These are phyloP conservation scores for Onygena corvina DNA, from an alignment of 2,329 filamentous ascomycete species.

Conservation along the genomic window DNA sequence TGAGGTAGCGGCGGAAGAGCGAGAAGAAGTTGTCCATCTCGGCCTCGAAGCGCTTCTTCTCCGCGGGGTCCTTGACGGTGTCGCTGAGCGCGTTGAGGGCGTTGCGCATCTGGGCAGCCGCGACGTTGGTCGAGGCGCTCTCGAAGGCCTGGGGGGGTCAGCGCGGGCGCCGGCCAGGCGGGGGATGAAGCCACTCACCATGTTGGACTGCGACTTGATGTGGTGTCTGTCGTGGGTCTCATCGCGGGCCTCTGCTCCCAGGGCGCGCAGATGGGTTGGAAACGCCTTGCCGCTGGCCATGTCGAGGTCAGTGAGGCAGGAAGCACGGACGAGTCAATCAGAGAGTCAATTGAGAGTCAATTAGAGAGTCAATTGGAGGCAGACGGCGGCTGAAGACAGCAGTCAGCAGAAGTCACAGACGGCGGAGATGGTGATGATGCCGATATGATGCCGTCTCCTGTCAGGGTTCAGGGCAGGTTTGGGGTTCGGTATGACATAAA, in stretches of 20 bases:
- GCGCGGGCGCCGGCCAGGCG: conserved; percentile 9
- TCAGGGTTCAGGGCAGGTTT: conserved; percentile 1
- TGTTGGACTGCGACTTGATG: conserved; percentile 45
- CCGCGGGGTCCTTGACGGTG: conserved; percentile 64
- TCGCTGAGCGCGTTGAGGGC: conserved; percentile 84
- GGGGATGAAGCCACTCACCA: conserved; percentile 34
- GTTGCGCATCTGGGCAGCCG: conserved; percentile 98
- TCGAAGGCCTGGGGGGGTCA: conserved; percentile 66
- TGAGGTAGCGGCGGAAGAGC: conserved; percentile 93
- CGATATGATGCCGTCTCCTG: no score
- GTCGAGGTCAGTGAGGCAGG: no score
- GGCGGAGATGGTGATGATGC: not conserved
- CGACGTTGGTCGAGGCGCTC: conserved; percentile 96
- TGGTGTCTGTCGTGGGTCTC: conserved; percentile 36
- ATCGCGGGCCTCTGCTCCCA: conserved; percentile 31
- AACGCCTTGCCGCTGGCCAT: conserved; percentile 65
- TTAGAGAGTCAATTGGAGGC: not conserved
- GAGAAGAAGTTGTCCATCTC: conserved; percentile 99
- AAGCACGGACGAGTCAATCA: not conserved
- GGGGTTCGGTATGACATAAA: not conserved
- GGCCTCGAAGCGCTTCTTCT: conserved; percentile 80
- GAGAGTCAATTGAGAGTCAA: not conserved
- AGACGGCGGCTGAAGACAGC: not conserved
- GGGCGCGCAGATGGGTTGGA: conserved; percentile 62
- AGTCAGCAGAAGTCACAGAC: not conserved